Conservation (phyloP, 2,329 filamentous ascomycete species). For the Fusarium paranaense region DNA sequence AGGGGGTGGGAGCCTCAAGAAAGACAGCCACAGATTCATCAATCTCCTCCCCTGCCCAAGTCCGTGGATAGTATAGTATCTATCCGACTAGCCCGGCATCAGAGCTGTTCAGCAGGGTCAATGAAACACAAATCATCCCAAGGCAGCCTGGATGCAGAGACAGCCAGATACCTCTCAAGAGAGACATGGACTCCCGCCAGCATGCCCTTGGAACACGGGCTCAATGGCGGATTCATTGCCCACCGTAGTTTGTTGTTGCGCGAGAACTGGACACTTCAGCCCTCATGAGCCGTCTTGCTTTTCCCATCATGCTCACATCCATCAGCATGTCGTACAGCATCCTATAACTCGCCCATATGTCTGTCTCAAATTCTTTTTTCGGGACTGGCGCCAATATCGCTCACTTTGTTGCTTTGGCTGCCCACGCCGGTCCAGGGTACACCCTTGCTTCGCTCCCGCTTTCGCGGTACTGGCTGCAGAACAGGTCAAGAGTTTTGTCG, state of each 20-base stretch:
- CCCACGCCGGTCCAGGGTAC: constrained; percentile 22
- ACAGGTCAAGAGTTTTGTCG: constrained; percentile 24
- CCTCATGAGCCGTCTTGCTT: constrained; percentile 1
- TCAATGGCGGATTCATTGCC: background rate
- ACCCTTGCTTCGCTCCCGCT: constrained; percentile 28
- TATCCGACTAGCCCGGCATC: background rate
- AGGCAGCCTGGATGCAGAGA: constrained; percentile 3
- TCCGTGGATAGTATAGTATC: constrained; percentile 1
- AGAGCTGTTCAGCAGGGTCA: background rate
- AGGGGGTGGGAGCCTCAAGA: constrained; percentile 5
- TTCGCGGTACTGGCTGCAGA: constrained; percentile 33
- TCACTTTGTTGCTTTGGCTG: constrained; percentile 13
- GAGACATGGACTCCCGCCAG: constrained; percentile 1
- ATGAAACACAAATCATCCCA: constrained; percentile 9
- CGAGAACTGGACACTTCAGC: background rate
- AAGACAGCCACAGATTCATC: constrained; percentile 18
- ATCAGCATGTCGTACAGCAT: constrained; percentile 7
- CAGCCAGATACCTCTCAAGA: background rate
- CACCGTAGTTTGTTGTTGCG: background rate
- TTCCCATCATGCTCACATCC: constrained; percentile 1
- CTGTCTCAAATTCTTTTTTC: background rate
- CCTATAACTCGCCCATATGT: constrained; percentile 1
- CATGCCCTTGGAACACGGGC: background rate
- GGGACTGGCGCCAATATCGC: constrained; percentile 4
- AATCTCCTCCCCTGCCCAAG: constrained; percentile 31